phyloP scores from a whole-genome alignment of 73 alveolate species.

The Effrenium voratum region DNA sequence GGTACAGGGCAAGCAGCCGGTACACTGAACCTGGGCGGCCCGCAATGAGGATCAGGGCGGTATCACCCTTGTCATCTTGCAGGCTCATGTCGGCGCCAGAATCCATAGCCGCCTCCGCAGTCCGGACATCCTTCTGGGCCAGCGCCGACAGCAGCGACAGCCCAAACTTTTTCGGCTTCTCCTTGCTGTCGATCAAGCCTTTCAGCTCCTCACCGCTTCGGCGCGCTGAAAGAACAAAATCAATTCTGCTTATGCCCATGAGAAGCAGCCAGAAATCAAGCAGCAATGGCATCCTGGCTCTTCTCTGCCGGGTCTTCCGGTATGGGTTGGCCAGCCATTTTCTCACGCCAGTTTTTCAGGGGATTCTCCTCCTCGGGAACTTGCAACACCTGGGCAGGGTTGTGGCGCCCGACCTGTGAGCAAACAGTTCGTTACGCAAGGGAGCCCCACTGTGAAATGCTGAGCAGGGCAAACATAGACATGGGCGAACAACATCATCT shows the following conservation, averaged over 20 bases:
- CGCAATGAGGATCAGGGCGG: constrained; percentile 62
- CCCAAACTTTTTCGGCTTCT: constrained; percentile 74
- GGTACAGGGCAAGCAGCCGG: background rate
- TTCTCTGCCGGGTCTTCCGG: constrained; percentile 88
- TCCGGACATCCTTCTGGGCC: constrained; percentile 73
- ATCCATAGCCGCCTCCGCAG: constrained; percentile 91
- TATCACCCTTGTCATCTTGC: constrained; percentile 75
- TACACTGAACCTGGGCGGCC: background rate
- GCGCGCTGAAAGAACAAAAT: background rate
- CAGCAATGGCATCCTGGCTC: constrained; percentile 31
- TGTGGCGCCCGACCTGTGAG: too few relatives aligned
- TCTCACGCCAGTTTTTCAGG: constrained; percentile 75
- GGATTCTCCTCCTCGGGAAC: constrained; percentile 50
- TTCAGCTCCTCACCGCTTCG: background rate
- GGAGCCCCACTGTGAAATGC: too few relatives aligned
- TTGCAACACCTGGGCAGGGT: constrained; percentile 72
- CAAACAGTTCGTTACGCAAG: too few relatives aligned
- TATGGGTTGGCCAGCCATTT: constrained; percentile 78
- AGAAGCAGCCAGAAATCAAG: background rate
- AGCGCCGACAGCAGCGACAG: constrained; percentile 30
- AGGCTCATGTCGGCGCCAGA: constrained; percentile 79
- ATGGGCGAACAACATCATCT: too few relatives aligned
- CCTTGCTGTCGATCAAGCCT: constrained; percentile 77
- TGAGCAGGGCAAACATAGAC: too few relatives aligned
- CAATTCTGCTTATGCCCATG: background rate